These are phyloP conservation scores for Waltergamsia citrina DNA, from an alignment of 2,329 filamentous ascomycete genomes.

Conservation along the genomic window DNA sequence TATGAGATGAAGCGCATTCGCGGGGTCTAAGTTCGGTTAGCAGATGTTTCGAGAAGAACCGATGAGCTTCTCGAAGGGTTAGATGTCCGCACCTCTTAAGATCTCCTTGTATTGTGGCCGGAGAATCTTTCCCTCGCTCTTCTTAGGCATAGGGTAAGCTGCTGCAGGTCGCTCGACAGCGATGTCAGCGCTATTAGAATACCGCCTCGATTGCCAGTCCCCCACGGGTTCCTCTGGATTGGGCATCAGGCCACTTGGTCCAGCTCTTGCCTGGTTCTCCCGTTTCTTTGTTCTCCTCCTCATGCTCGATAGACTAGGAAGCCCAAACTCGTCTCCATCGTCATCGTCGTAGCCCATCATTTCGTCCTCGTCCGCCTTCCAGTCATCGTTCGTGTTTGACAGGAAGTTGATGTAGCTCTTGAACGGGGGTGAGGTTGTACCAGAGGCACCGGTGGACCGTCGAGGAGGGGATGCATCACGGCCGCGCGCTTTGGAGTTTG, in stretches of 20 bases:
- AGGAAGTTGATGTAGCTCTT: conserved; percentile 75
- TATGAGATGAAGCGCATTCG: conserved; percentile 90
- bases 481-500: conserved; percentile 30
- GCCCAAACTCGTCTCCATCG: conserved; percentile 89
- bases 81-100: conserved; percentile 46
- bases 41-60: too few species aligned
- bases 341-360: conserved; percentile 75
- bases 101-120: conserved; percentile 98
- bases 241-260: conserved; percentile 22
- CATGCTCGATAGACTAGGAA: conserved; percentile 89
- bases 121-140: conserved; percentile 88
- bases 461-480: conserved; percentile 48
- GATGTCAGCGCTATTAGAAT: conserved; percentile 86
- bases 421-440: too few species aligned
- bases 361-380: conserved; percentile 68
- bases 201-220: conserved; percentile 39
- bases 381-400: conserved; percentile 73
- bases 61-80: not conserved
- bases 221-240: conserved; percentile 22
- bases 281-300: conserved; percentile 57
- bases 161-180: conserved; percentile 78
- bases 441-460: conserved; percentile 25
- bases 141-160: conserved; percentile 80
- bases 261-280: conserved; percentile 28
- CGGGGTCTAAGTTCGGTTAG: conserved; percentile 54